These are phyloP conservation scores for Paraphaeosphaeria minitans DNA, from an alignment of 2,329 filamentous ascomycete species.

Conservation along the genomic window DNA sequence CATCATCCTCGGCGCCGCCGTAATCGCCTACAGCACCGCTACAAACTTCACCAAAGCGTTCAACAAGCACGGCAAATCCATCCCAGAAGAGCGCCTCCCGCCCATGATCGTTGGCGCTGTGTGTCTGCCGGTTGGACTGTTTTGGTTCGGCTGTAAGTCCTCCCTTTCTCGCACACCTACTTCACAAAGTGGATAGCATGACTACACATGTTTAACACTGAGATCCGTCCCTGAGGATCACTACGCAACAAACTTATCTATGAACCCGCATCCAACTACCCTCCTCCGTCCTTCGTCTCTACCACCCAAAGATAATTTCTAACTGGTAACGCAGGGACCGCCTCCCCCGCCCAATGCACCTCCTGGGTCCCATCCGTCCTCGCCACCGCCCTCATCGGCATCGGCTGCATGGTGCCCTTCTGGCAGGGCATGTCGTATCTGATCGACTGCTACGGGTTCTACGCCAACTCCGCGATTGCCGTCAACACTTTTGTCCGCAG, in stretches of 20 bases:
- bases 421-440: conserved; percentile 86
- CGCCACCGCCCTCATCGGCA: conserved; percentile 66
- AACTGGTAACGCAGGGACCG: conserved; percentile 48
- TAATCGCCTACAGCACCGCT: conserved; percentile 40
- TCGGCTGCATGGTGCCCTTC: conserved; percentile 78
- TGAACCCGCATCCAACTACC: conserved; percentile 49
- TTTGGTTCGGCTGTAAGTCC: conserved; percentile 62
- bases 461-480: conserved; percentile 54
- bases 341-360: conserved; percentile 48
- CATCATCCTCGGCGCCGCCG: conserved; percentile 55
- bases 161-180: conserved; percentile 8
- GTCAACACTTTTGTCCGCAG: conserved; percentile 58
- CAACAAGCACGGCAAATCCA: conserved; percentile 51
- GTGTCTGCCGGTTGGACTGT: conserved; percentile 63
- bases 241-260: conserved; percentile 70
- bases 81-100: conserved; percentile 65
- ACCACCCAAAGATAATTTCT: too few relatives aligned
- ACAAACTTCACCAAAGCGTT: conserved; percentile 41
- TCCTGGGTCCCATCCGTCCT: conserved; percentile 63
- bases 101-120: conserved; percentile 69
- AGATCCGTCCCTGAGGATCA: conserved; percentile 62
- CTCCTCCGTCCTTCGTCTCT: too few relatives aligned
- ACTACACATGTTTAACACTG: conserved; percentile 72
- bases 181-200: conserved; percentile 48
- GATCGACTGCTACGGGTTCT: conserved; percentile 65